phyloP scores from a whole-genome alignment of 2,329 filamentous ascomycete genomes.

The Aspergillus thermomutatus region DNA sequence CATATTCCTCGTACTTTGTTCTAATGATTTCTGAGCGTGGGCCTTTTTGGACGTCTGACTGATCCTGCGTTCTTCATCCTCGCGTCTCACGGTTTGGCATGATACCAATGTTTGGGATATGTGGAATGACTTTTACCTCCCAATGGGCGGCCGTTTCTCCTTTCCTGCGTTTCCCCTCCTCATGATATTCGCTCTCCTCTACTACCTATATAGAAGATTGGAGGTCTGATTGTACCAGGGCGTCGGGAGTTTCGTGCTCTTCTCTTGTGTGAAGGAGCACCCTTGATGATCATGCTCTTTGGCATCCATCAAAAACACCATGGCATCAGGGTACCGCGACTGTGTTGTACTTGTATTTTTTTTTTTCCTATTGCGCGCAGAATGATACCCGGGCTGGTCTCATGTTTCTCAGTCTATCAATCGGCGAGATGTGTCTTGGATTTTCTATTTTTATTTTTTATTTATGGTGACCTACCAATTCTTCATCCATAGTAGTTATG shows the following conservation, averaged over 20 bases:
- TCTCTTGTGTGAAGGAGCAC: not conserved
- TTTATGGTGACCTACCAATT: not conserved
- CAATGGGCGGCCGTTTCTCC: not conserved
- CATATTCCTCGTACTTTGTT: not conserved
- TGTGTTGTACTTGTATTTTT: constrained; percentile 11
- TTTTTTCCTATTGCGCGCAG: constrained; percentile 2
- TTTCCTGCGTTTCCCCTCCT: not conserved
- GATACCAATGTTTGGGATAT: constrained; percentile 26
- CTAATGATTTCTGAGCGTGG: not conserved
- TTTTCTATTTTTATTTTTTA: not conserved
- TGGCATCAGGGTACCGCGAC: not conserved
- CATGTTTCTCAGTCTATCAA: constrained; percentile 2
- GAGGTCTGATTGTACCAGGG: constrained; percentile 1
- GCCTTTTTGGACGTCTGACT: not conserved
- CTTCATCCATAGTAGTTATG: not conserved
- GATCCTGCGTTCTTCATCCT: constrained; percentile 2
- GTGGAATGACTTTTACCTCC: constrained; percentile 17
- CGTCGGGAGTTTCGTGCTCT: not conserved
- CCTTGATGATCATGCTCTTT: constrained; percentile 6
- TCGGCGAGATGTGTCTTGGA: not conserved
- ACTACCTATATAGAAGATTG: constrained; percentile 1
- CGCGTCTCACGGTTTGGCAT: constrained; percentile 18
- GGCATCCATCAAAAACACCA: not conserved
- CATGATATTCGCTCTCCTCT: constrained; percentile 2
- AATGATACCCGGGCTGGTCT: constrained; percentile 20